These are phyloP conservation scores for Eragrostis nindensis DNA, from an alignment of 176 grass and related monocot genomes.

Conservation along the genomic window DNA sequence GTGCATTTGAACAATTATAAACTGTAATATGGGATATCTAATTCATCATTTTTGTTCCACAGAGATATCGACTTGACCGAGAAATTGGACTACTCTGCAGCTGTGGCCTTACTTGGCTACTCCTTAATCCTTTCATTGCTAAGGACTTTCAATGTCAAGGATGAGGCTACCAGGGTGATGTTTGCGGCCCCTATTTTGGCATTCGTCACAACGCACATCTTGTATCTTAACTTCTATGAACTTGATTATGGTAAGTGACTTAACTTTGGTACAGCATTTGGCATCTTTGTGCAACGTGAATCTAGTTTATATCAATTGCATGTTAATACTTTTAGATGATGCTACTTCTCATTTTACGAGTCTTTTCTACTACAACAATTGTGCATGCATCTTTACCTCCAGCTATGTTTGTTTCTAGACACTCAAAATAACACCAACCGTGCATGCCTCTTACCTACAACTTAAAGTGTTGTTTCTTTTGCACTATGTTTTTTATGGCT, in stretches of 20 bases:
- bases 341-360: background rate
- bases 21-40: conserved; percentile 1
- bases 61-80: conserved; percentile 96
- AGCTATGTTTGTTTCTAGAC: no score
- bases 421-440: no score
- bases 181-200: conserved; percentile 88
- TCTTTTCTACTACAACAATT: background rate
- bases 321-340: background rate
- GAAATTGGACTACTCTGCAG: conserved; percentile 95
- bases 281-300: background rate
- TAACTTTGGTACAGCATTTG: conserved; percentile 28
- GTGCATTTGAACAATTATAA: background rate
- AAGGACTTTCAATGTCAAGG: conserved; percentile 85
- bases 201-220: conserved; percentile 93
- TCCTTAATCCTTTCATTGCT: conserved; percentile 83
- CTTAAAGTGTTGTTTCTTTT: conserved; percentile 3
- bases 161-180: conserved; percentile 97
- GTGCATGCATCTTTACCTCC: no score
- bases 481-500: background rate
- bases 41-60: conserved; percentile 33
- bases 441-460: background rate
- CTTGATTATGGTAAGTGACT: conserved; percentile 75
- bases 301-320: background rate
- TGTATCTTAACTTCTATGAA: conserved; percentile 96
- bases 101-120: conserved; percentile 83